Conservation (phyloP, 2,329 filamentous ascomycete genomes). For the Trichoderma endophyticum region DNA sequence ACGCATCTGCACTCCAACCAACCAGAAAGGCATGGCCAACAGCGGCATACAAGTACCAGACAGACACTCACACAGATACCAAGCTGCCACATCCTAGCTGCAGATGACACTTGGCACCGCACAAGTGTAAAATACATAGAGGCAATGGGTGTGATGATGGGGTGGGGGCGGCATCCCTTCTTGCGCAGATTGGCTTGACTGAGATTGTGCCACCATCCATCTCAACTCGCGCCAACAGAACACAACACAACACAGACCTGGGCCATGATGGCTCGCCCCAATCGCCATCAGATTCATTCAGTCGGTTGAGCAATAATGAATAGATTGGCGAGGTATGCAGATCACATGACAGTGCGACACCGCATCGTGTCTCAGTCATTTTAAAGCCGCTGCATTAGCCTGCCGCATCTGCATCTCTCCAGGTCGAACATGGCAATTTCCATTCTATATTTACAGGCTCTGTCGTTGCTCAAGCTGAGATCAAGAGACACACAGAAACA, state of each 20-base stretch:
- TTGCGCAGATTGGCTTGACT: background rate
- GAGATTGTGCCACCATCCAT: constrained; percentile 8
- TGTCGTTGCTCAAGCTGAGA: background rate
- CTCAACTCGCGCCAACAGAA: background rate
- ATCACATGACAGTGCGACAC: constrained; percentile 12
- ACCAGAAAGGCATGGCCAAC: background rate
- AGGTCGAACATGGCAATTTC: background rate
- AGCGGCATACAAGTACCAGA: background rate
- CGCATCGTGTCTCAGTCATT: constrained; percentile 6
- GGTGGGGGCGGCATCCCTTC: background rate
- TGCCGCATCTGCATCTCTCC: background rate
- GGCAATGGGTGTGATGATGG: background rate
- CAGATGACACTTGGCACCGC: background rate
- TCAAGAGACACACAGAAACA: background rate
- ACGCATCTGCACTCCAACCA: background rate
- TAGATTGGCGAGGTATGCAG: background rate
- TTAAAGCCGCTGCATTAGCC: background rate
- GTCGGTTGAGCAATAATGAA: background rate
- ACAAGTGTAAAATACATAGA: background rate
- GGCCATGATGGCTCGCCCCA: background rate
- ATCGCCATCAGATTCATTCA: background rate
- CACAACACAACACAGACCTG: background rate
- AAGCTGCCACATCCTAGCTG: background rate
- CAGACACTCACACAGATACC: background rate
- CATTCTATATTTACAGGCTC: background rate